A percentile compares a stretch with the other conserved stretches of the same genome.
Conservation (phyloP, 2,329 filamentous ascomycete species). For the Botrytis tulipae region DNA sequence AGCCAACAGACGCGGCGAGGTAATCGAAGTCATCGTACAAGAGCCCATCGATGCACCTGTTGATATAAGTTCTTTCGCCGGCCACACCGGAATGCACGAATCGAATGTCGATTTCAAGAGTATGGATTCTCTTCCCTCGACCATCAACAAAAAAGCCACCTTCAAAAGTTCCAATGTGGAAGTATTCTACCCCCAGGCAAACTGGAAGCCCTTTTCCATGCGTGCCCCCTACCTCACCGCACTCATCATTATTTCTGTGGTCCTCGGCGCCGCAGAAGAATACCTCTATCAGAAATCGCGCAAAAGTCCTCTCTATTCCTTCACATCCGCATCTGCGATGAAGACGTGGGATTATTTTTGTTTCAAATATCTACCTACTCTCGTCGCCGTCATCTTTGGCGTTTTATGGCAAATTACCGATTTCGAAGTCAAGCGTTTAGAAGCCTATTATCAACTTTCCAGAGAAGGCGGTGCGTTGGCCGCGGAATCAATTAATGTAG, state of each 20-base stretch:
- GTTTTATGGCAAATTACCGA: slow-evolving; percentile 66
- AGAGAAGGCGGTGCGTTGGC: slow-evolving; percentile 59
- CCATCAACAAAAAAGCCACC: slow-evolving; percentile 25
- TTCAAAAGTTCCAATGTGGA: slow-evolving; percentile 43
- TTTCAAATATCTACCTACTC: slow-evolving; percentile 62
- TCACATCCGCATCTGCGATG: slow-evolving; percentile 51
- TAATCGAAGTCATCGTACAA: slow-evolving; percentile 57
- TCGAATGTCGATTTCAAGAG: slow-evolving; percentile 25
- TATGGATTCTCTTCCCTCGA: slow-evolving; percentile 27
- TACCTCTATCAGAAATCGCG: slow-evolving; percentile 52
- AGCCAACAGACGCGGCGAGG: slow-evolving; percentile 58
- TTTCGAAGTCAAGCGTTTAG: slow-evolving; percentile 64
- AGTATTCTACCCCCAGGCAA: slow-evolving; percentile 60
- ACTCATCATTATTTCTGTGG: slow-evolving; percentile 54
- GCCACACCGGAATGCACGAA: slow-evolving; percentile 24
- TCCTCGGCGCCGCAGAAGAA: slow-evolving; percentile 54
- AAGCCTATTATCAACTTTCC: slow-evolving; percentile 65
- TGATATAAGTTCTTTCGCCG: slow-evolving; percentile 35
- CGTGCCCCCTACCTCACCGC: slow-evolving; percentile 57
- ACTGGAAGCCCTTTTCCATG: slow-evolving; percentile 68
- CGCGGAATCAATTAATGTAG: slow-evolving; percentile 63
- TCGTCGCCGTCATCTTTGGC: slow-evolving; percentile 60
- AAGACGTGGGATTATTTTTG: slow-evolving; percentile 54
- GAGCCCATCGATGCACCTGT: slow-evolving; percentile 22
- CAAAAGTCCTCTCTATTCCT: slow-evolving; percentile 44